Base-by-base conservation (phyloP, 2,329 filamentous ascomycete genomes). In the Penicillium sp. region DNA sequence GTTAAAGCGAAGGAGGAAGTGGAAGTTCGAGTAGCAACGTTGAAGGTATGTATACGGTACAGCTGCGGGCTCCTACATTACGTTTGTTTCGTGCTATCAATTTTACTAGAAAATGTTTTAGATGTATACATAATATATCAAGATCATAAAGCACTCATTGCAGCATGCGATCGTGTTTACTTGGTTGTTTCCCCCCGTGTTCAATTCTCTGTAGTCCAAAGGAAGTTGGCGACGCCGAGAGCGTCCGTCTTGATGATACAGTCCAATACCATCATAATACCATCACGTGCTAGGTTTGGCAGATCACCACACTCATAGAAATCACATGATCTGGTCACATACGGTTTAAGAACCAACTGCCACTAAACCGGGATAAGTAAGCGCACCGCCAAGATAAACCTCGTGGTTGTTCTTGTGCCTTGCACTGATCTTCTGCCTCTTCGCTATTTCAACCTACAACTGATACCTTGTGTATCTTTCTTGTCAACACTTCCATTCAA, bases 381-480 rank as follows among this genome's bases (percentile, higher is more conserved):
- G 56, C 51, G 59, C n/a, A 30, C 16, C 50, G 63, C 63, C 63
- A 66, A 66, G 63, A 45, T 38, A 52, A 61, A 68, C 63, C 61
- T 69, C 65, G 65, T 69, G 62, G 58, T 57, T 59, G 52, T 58
- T 55, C 62, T 62, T 65, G 64, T 59, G 64, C 63, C 61, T 63
- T 56, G 44, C 45, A 59, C 52, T 54, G 36, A 54, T 57, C 62
- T 60, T 55, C 56, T 58, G 55, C 55, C 54, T 59, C 63, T 61
- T 59, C 59, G 58, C 51, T 63, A 56, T 55, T 58, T 49, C 56
- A 60, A 58, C 54, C 53, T 41, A 41, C 53, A 58, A 53, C 61
- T 56, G 60, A 58, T 67, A 62, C 61, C 61, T 54, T 61, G 63
- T 62, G 68, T 70, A 68, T 70, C 60, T 57, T 59, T 51, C 19